These are phyloP conservation scores for Penicillium angulare DNA, from an alignment of 495 filamentous ascomycete genomes.

Conservation along the genomic window DNA sequence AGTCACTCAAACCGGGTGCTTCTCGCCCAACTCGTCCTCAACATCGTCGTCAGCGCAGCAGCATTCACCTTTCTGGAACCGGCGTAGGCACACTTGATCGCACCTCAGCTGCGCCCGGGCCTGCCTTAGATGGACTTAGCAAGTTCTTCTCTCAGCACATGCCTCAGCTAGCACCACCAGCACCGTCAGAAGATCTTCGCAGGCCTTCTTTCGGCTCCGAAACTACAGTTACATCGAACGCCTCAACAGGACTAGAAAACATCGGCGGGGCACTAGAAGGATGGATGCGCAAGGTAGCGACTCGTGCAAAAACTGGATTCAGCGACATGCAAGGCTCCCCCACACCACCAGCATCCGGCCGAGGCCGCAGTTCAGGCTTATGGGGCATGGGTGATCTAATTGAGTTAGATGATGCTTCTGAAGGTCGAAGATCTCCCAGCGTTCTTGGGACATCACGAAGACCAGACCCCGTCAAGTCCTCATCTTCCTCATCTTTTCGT, in stretches of 20 bases:
- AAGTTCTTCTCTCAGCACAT: conserved; percentile 75
- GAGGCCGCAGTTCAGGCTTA: conserved; percentile 35
- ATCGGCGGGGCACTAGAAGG: conserved; percentile 82
- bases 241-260: conserved; percentile 68
- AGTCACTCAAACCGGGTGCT: conserved; percentile 16
- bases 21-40: conserved; percentile 19
- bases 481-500: conserved; percentile 26
- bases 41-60: conserved; percentile 44
- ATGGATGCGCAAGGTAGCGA: conserved; percentile 81
- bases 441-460: conserved; percentile 17
- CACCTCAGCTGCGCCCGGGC: conserved; percentile 69
- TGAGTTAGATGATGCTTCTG: conserved; percentile 68
- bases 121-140: conserved; percentile 77
- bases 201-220: conserved; percentile 44
- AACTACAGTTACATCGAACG: conserved; percentile 39
- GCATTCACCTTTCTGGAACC: conserved; percentile 62
- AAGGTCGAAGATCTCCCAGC: conserved; percentile 28
- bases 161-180: conserved; percentile 59
- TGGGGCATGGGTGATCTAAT: conserved; percentile 70
- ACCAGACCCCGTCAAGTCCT: conserved; percentile 19
- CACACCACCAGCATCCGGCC: conserved; percentile 27
- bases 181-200: conserved; percentile 24
- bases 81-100: conserved; percentile 79
- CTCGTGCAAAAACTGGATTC: conserved; percentile 41
- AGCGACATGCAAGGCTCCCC: conserved; percentile 36